Conservation (phyloP, 2,329 filamentous ascomycete genomes). For the Stemphylium lycopersici region DNA sequence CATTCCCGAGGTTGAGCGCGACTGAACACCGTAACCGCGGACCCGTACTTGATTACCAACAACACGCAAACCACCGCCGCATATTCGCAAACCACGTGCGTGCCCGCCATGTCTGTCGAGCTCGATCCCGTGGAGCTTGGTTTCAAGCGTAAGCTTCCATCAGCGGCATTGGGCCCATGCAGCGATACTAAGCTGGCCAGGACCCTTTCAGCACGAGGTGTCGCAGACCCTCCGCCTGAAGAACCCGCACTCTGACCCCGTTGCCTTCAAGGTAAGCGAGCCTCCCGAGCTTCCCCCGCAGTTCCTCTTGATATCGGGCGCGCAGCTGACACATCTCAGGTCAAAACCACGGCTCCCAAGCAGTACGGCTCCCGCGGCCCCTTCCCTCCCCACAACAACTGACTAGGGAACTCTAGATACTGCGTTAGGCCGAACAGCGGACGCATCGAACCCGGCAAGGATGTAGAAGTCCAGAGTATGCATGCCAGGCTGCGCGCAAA, state of each 20-base stretch:
- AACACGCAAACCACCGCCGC: slow-evolving; percentile 22
- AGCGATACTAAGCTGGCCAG: slow-evolving; percentile 48
- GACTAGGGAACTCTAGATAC: slow-evolving; percentile 67
- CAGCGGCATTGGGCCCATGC: background rate
- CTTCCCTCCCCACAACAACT: slow-evolving; percentile 23
- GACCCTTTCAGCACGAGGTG: slow-evolving; percentile 69
- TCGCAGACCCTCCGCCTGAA: slow-evolving; percentile 65
- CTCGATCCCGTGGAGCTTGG: slow-evolving; percentile 89
- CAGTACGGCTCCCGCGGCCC: slow-evolving; percentile 69
- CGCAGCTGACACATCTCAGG: slow-evolving; percentile 59
- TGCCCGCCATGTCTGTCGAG: slow-evolving; percentile 83
- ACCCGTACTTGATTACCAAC: slow-evolving; percentile 40
- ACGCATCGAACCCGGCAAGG: slow-evolving; percentile 86
- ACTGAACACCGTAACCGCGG: slow-evolving; percentile 20
- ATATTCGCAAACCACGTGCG: slow-evolving; percentile 14
- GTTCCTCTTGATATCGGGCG: background rate
- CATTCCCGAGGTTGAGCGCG: slow-evolving; percentile 18
- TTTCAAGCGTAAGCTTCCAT: slow-evolving; percentile 78
- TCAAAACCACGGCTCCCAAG: slow-evolving; percentile 98
- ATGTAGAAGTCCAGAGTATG: slow-evolving; percentile 91
- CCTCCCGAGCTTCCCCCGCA: background rate
- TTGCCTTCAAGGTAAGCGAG: slow-evolving; percentile 68
- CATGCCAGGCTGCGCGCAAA: slow-evolving; percentile 12
- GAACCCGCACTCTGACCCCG: slow-evolving; percentile 63
- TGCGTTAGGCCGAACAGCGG: slow-evolving; percentile 97